Base-by-base conservation (phyloP, 164 flowering plant genomes). In the Annona squamosa region DNA sequence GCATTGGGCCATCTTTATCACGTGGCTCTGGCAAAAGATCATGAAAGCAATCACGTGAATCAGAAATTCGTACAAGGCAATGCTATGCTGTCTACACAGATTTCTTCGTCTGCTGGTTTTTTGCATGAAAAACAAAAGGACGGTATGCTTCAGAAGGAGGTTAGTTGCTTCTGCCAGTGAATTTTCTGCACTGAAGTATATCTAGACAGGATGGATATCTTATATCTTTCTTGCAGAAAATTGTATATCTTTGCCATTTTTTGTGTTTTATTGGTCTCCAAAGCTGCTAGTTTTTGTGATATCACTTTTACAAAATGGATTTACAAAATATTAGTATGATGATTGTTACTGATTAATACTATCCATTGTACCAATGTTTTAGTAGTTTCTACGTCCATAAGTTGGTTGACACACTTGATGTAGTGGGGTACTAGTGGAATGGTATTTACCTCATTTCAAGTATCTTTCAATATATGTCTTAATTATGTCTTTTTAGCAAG, bases 1-100 rank as follows among this genome's bases (percentile, higher is more conserved):
- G 86, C 89, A 72, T 73, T 92, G 63, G 78, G 77, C 71, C 83
- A 80, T 77, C 78, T 87, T 74, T 92, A 83, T 79, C 75, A 71
- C 48, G 83, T 75, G 52, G 79, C 85, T 67, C 77, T 82, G 64
- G 62, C 75, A 43, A 76, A 81, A 67, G 86, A 79, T 65, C 74
- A 74, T 69, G 48, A 66, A 59, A 73, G 73, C 77, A 77, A 82
- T 47, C 45, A 73, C 70, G 71, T 69, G 70, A 68, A 63, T 73
- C 69, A 82, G 73, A 74, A 82, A 74, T 65, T 65, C 13, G 69
- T 77, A 68, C 78, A 70, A 63, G 77, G 72, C 72, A 80, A 71
- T 71, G 63, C 61, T 47, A 67, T 74, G 48, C 68, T 48, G 19
- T 76, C 77, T 65, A 48, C 74, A 57, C 83, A 77, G 65, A 70